These are phyloP conservation scores for Chlorella sp. DNA, from an alignment of 139 green algal species.

Conservation along the genomic window DNA sequence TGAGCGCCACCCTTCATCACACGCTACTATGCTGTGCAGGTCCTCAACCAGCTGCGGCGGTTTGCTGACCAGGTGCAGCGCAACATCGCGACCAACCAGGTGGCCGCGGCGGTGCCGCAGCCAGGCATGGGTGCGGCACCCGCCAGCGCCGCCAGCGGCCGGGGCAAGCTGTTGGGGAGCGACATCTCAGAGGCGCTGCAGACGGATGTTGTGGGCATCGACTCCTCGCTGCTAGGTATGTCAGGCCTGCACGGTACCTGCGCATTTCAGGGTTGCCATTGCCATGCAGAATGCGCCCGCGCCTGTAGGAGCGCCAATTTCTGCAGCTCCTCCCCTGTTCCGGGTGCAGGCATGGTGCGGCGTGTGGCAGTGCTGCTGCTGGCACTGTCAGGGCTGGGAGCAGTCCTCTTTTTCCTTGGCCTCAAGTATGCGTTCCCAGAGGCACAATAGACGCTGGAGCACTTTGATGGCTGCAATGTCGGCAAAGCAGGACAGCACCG, in stretches of 20 bases:
- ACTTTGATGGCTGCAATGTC: not conserved
- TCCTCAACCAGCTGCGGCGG: conserved; percentile 75
- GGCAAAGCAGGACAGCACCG: not conserved
- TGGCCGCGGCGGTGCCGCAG: not conserved
- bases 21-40: conserved; percentile 45
- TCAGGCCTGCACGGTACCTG: not conserved
- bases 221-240: conserved; percentile 62
- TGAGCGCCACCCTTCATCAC: not conserved
- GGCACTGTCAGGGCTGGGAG: conserved; percentile 45
- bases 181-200: conserved; percentile 33
- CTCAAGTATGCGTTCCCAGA: conserved; percentile 68
- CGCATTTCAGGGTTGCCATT: not conserved
- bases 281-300: not conserved
- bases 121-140: not conserved
- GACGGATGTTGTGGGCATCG: conserved; percentile 52
- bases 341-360: conserved; percentile 50
- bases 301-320: not conserved
- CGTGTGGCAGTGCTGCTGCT: conserved; percentile 68
- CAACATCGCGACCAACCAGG: not conserved
- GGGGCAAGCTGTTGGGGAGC: not conserved
- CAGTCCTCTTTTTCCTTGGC: conserved; percentile 65
- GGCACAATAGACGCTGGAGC: not conserved
- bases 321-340: not conserved
- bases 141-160: not conserved
- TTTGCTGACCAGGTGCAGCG: conserved; percentile 54